A percentile compares a stretch with the other conserved stretches of the same genome.
Evolutionary conservation across 768 basidiomycete species (phyloP).

Genomic region (Arthromyces matolae): DNA sequence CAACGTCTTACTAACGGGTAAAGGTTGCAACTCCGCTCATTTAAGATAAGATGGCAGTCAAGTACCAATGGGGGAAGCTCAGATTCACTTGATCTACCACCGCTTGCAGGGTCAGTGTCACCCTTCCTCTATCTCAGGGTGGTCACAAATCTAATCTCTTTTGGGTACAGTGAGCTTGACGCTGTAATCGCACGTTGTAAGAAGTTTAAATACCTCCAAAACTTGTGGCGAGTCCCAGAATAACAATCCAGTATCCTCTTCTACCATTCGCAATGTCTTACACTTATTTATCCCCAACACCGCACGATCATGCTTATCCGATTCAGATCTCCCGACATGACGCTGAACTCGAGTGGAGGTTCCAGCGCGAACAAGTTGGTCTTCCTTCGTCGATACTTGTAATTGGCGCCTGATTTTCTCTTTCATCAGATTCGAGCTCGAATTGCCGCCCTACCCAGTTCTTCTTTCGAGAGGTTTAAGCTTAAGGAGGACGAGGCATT

Average conservation of each 20-base stretch:
- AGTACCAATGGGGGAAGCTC: constrained; percentile 7
- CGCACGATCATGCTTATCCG: too few species aligned
- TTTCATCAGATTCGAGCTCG: constrained; percentile 1
- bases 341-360: constrained; percentile 13
- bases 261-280: too few species aligned
- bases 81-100: too few species aligned
- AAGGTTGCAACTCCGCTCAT: background rate
- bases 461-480: constrained; percentile 15
- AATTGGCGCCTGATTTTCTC: background rate
- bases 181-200: constrained; percentile 4
- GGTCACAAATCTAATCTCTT: constrained; percentile 13
- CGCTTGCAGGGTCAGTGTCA: too few species aligned
- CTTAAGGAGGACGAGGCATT: constrained; percentile 17
- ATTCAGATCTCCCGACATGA: constrained; percentile 7
- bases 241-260: background rate
- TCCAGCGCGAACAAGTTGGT: constrained; percentile 9
- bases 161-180: constrained; percentile 1
- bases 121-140: constrained; percentile 5
- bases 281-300: too few species aligned
- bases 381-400: background rate
- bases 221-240: background rate
- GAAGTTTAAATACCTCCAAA: background rate
- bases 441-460: constrained; percentile 1
- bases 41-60: constrained; percentile 8
- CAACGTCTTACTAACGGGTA: background rate